phyloP scores from a whole-genome alignment of 1,139 yeast genomes.

The Saccharomyces hybrid region DNA sequence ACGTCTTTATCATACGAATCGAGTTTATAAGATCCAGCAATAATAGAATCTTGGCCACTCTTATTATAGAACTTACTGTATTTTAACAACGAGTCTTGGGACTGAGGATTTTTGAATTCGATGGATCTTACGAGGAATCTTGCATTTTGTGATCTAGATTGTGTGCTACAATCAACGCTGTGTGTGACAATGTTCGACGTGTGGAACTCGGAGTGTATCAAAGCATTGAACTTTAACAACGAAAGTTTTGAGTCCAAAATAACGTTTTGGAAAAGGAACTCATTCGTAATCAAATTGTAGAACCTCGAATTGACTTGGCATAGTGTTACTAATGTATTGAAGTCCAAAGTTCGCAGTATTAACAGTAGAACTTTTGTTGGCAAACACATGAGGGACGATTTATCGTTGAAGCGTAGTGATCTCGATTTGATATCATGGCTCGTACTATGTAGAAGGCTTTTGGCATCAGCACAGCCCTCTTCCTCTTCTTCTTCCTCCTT shows the following conservation, averaged over 20 bases:
- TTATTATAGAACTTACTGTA: slow-evolving; percentile 24
- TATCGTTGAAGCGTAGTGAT: neutral
- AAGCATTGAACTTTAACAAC: slow-evolving; percentile 25
- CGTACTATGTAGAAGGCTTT: neutral
- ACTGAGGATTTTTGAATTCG: slow-evolving; percentile 29
- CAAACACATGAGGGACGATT: slow-evolving; percentile 5
- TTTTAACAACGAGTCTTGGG: slow-evolving; percentile 30
- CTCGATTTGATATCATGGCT: neutral
- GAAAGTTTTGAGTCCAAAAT: slow-evolving; percentile 21
- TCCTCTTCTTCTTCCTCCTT: neutral
- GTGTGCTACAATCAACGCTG: neutral
- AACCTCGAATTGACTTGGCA: slow-evolving; percentile 22
- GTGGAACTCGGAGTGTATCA: slow-evolving; percentile 26
- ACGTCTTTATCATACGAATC: slow-evolving; percentile 6
- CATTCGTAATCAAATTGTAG: slow-evolving; percentile 20
- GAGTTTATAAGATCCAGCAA: slow-evolving; percentile 25
- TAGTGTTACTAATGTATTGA: slow-evolving; percentile 16
- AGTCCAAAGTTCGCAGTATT: slow-evolving; percentile 21
- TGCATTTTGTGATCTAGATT: slow-evolving; percentile 15
- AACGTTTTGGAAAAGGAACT: slow-evolving; percentile 24
- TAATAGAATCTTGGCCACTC: slow-evolving; percentile 12
- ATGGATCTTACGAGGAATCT: slow-evolving; percentile 25
- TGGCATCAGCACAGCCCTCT: neutral
- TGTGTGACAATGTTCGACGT: slow-evolving; percentile 14
- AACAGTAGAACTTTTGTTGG: slow-evolving; percentile 18